phyloP scores from a whole-genome alignment of 2,329 filamentous ascomycete species.

The Diaporthe vexans region DNA sequence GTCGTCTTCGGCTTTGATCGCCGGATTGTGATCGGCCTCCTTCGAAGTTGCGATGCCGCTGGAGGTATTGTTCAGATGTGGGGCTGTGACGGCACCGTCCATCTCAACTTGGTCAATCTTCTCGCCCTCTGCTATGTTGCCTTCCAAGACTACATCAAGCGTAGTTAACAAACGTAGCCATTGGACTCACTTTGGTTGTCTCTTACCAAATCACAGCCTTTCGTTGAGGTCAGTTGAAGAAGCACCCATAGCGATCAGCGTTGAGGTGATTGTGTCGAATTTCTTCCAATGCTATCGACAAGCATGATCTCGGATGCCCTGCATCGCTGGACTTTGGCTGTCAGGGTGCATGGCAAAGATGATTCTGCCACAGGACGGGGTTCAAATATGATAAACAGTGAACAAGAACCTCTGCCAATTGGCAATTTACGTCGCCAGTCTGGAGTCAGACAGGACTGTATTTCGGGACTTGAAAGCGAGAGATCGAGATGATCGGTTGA shows the following conservation, averaged over 20 bases:
- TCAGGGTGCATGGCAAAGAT: not conserved
- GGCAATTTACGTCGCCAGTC: too few species aligned
- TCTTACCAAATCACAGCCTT: not conserved
- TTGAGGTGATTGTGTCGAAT: not conserved
- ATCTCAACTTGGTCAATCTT: too few species aligned
- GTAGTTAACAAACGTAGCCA: not conserved
- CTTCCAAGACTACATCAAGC: not conserved
- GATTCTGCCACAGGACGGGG: not conserved
- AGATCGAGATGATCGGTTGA: too few species aligned
- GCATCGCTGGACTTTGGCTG: too few species aligned
- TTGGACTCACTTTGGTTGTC: not conserved
- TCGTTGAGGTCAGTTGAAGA: not conserved
- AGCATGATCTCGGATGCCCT: not conserved
- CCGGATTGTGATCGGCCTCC: not conserved
- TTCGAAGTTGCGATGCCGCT: not conserved
- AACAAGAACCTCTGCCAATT: not conserved
- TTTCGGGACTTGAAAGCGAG: not conserved
- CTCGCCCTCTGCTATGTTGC: not conserved
- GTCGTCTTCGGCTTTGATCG: not conserved
- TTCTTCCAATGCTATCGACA: not conserved
- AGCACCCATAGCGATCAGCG: not conserved
- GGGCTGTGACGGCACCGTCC: not conserved
- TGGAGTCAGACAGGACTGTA: too few species aligned
- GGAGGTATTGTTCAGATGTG: too few species aligned
- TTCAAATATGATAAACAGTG: not conserved